Evolutionary conservation across 345 rosid species (phyloP).

Genomic region (Arabidopsis arenosa): DNA sequence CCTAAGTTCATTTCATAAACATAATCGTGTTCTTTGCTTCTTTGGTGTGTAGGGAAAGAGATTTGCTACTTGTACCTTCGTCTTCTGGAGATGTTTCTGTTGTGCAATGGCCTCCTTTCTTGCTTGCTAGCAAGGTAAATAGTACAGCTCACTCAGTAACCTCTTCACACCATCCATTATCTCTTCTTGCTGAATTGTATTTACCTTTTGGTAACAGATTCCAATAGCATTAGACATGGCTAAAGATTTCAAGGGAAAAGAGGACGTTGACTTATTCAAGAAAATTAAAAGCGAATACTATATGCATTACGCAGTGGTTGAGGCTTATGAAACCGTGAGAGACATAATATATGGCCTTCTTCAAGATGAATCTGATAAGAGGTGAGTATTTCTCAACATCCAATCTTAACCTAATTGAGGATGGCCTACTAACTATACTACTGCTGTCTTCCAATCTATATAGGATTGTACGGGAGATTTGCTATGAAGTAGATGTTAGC

Average conservation of each 20-base stretch:
- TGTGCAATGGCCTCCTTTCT: constrained; percentile 96
- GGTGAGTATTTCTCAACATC: constrained; percentile 50
- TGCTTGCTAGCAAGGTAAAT: constrained; percentile 96
- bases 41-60: constrained; percentile 65
- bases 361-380: constrained; percentile 67
- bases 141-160: constrained; percentile 27
- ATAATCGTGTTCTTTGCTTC: constrained; percentile 32
- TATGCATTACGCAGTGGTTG: constrained; percentile 80
- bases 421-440: constrained; percentile 27
- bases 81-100: constrained; percentile 69
- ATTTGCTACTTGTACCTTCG: constrained; percentile 89
- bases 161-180: constrained; percentile 25
- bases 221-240: constrained; percentile 99
- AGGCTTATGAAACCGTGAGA: constrained; percentile 78
- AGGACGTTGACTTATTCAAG: constrained; percentile 73
- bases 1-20: constrained; percentile 22
- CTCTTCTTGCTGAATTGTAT: constrained; percentile 34
- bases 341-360: constrained; percentile 66
- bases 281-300: constrained; percentile 71
- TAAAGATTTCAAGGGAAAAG: constrained; percentile 84
- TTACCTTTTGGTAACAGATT: constrained; percentile 60
- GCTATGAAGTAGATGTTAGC: constrained; percentile 58
- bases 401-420: constrained; percentile 20
- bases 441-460: constrained; percentile 27
- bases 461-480: constrained; percentile 67